Percentiles rank a stretch among this genome's conserved stretches.
Conservation (phyloP, 2,329 filamentous ascomycete genomes). For the Stachybotrys chlorohalonatus region DNA sequence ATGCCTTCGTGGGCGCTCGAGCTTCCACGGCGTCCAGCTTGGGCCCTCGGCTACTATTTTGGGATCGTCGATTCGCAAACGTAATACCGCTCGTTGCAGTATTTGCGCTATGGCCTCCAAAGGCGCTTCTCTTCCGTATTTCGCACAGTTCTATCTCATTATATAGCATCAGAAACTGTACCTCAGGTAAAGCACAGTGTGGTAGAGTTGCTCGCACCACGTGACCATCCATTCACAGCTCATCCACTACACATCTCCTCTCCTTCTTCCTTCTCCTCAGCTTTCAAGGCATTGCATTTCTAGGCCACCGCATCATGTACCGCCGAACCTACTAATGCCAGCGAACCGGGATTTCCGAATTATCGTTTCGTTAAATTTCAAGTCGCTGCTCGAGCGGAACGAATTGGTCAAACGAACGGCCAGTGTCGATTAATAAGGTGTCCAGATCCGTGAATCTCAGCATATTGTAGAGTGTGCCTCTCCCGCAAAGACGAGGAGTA, state of each 20-base stretch:
- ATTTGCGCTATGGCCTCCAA: no score
- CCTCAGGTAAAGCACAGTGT: neutral
- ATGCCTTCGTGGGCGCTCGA: no score
- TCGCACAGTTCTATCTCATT: no score
- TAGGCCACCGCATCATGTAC: constrained; percentile 6
- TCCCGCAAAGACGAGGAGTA: constrained; percentile 11
- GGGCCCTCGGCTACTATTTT: no score
- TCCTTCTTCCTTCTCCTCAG: neutral
- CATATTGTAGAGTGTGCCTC: constrained; percentile 10
- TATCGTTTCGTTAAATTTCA: constrained; percentile 4
- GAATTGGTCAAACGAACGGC: constrained; percentile 6
- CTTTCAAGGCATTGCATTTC: neutral
- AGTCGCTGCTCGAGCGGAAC: constrained; percentile 2
- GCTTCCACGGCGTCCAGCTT: no score
- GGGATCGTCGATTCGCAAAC: no score
- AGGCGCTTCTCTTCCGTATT: no score
- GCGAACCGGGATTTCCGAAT: constrained; percentile 5
- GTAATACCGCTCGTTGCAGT: no score
- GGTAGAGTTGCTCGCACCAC: neutral
- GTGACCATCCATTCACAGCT: neutral
- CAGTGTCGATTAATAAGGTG: constrained; percentile 9
- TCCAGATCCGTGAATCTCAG: constrained; percentile 9
- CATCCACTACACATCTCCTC: neutral
- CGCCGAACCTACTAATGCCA: constrained; percentile 10
- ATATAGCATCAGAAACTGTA: no score